Evolutionary conservation across 2,329 filamentous ascomycete genomes (phyloP).

Genomic region (Dryadomyces sulphureus): DNA sequence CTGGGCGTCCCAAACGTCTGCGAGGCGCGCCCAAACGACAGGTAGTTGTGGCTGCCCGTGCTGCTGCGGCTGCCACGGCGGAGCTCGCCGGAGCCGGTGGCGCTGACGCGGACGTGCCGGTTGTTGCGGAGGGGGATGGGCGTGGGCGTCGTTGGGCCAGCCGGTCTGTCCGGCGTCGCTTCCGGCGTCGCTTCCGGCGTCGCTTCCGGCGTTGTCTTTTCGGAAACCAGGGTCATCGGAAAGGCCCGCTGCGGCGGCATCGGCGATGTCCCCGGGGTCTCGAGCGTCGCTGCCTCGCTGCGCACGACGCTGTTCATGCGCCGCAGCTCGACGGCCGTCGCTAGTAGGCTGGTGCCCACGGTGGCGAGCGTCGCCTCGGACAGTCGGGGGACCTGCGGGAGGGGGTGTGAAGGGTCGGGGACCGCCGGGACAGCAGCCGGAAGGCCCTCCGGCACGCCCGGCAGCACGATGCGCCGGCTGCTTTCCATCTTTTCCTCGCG

Average conservation of each 20-base stretch:
- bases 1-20: not conserved
- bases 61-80: not conserved
- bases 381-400: not conserved
- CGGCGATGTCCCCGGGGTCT: not conserved
- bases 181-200: too few species aligned
- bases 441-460: not conserved
- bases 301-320: conserved; percentile 39
- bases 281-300: conserved; percentile 21
- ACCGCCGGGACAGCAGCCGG: too few species aligned
- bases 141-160: too few species aligned
- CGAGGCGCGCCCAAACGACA: conserved; percentile 4
- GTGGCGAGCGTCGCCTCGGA: conserved; percentile 3
- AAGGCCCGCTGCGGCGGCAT: not conserved
- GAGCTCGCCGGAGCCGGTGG: conserved; percentile 9
- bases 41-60: conserved; percentile 9
- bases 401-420: too few species aligned
- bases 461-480: not conserved
- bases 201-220: not conserved
- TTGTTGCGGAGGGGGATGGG: too few species aligned
- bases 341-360: conserved; percentile 20
- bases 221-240: not conserved
- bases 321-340: conserved; percentile 35
- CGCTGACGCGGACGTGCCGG: not conserved
- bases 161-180: too few species aligned
- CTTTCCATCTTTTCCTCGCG: conserved; percentile 8